Evolutionary conservation across 2,329 filamentous ascomycete species (phyloP), one percentile per base, ranked within the genome.

Genomic region (Aureobasidium musti): DNA sequence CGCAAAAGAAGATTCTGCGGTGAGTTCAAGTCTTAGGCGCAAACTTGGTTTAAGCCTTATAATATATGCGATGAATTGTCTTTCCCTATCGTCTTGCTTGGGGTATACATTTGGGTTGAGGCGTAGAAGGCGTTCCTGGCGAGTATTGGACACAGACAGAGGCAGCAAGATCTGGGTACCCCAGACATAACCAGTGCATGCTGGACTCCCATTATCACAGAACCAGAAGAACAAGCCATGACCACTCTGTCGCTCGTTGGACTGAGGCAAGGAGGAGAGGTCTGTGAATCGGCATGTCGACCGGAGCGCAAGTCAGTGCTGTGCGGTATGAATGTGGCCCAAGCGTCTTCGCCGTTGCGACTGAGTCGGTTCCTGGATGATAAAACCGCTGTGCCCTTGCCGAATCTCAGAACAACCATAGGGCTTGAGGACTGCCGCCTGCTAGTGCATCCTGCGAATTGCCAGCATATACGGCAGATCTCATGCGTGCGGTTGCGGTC

Each of bases 31-130:
- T 23, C 33, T n/a, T 14, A 63, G 23, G 33, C 19, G 47, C 17
- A 30, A 19, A 23, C 10, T 28, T 11, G 17, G 41, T 50, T 49
- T 11, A 63, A 49, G 59, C 59, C 41, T 47, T 47, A 23, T 35
- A 33, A 50, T 63, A 63, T 26, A 63, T 23, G 33, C 43, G 59
- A 14, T 50, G 21, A 13, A 19, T 14, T 63, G 59, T 63, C 59
- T 63, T 50, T 63, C 59, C 59, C 5, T 50, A 39, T 63, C 43
- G 21, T 26, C 23, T 14, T 39, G 45, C 26, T 50, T 33, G 13
- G 14, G 43, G 30, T 49, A 28, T 63, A 1, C 21, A 19, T 21
- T 35, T 50, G 59, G 45, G 21, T 47, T 17, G 13, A 60, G 56
- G 41, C 41, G 59, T 33, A 43, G 19, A 49, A 28, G 56, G n/a